phyloP scores from a whole-genome alignment of 441 rosid genomes.

The Corymbia citriodora region DNA sequence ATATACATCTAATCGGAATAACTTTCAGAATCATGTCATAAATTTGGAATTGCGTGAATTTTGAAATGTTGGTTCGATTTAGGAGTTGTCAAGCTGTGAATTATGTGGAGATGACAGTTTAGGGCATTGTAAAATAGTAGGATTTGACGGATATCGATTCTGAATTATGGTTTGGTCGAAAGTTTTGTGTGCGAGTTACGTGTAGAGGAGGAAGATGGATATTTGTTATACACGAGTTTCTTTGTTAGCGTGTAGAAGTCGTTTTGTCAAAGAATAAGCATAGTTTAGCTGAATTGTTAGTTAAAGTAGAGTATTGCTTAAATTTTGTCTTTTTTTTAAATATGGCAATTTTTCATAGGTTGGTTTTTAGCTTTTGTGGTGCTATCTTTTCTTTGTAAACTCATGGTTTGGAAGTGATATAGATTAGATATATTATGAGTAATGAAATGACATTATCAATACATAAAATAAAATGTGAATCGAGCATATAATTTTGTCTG shows the following conservation, averaged over 20 bases:
- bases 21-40: background rate
- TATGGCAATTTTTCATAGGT: background rate
- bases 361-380: background rate
- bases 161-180: background rate
- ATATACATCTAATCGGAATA: no score
- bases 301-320: background rate
- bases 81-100: background rate
- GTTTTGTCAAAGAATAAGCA: rapidly evolving
- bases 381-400: no score
- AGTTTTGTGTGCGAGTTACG: rapidly evolving
- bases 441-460: no score
- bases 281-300: background rate
- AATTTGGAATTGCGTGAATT: background rate
- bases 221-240: background rate
- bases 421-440: no score
- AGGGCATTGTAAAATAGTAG: rapidly evolving
- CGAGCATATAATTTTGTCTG: no score
- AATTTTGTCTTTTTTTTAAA: rapidly evolving
- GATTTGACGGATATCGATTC: rapidly evolving
- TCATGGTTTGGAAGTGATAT: no score
- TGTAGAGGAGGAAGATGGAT: background rate
- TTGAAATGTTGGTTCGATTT: rapidly evolving
- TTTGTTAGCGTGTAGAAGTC: background rate
- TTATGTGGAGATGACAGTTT: rapidly evolving
- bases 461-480: no score